Conservation (phyloP, 1,139 yeast species). For the Arxiozyma slooffiae region DNA sequence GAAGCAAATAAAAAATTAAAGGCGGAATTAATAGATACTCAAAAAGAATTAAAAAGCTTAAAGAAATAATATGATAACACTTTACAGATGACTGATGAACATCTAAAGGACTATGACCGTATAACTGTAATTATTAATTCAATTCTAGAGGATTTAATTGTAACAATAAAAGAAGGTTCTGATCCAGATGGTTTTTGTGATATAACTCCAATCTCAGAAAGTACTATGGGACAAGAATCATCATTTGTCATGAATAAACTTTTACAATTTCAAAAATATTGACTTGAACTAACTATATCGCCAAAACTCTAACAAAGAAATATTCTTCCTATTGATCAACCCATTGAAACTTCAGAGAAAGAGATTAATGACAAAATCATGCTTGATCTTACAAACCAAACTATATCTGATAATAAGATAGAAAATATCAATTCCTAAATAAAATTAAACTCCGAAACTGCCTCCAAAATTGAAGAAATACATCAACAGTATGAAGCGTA, state of each 20-base stretch:
- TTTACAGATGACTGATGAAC: conserved; percentile 26
- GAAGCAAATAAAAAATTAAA: background rate
- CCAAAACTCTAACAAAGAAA: conserved; percentile 1
- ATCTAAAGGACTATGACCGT: conserved; percentile 26
- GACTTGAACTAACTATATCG: background rate
- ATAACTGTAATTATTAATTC: conserved; percentile 28
- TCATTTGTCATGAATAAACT: background rate
- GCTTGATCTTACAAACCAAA: background rate
- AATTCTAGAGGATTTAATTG: conserved; percentile 22
- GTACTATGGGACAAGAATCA: background rate
- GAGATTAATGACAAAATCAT: background rate
- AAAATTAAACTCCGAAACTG: conserved; percentile 5
- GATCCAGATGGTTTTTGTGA: background rate
- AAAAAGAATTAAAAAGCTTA: background rate
- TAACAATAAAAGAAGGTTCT: conserved; percentile 7
- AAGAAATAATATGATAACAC: conserved; percentile 22
- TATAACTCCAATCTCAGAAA: background rate
- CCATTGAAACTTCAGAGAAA: background rate
- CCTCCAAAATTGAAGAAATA: conserved; percentile 22
- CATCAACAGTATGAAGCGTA: conserved; percentile 27
- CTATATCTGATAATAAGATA: background rate
- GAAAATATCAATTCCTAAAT: background rate
- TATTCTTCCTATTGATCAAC: background rate
- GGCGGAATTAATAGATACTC: background rate
- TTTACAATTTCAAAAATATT: background rate